A percentile compares a stretch with the other conserved stretches of the same genome.
These are phyloP conservation scores for Suillus brevipes DNA, from an alignment of 768 basidiomycete species.

Conservation along the genomic window DNA sequence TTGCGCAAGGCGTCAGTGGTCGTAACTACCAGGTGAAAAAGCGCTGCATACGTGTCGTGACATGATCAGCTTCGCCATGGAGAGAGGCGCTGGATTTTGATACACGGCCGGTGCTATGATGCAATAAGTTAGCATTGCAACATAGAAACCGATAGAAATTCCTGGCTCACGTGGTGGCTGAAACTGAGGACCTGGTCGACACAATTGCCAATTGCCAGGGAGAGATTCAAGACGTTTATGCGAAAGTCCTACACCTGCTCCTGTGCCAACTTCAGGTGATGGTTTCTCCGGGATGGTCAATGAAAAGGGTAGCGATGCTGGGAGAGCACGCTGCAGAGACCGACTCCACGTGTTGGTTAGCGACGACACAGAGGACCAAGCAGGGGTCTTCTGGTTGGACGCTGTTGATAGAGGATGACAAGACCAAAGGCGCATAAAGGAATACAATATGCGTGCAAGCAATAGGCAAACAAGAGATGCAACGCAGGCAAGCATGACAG, in stretches of 20 bases:
- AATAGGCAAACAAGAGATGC: conserved; percentile 30
- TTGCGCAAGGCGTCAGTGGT: conserved; percentile 6
- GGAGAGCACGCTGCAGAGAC: conserved; percentile 27
- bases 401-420: conserved; percentile 19
- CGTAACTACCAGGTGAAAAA: conserved; percentile 10
- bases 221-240: conserved; percentile 18
- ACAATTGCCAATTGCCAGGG: conserved; percentile 22
- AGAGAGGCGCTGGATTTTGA: conserved; percentile 42
- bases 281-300: conserved; percentile 24
- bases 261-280: conserved; percentile 12
- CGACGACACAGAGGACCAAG: conserved; percentile 3
- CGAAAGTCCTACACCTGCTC: conserved; percentile 9
- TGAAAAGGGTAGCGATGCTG: conserved; percentile 29
- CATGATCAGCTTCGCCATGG: conserved; percentile 56
- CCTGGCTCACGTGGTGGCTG: conserved; percentile 33
- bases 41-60: conserved; percentile 45
- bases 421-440: conserved; percentile 28
- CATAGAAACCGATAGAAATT: neutral
- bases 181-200: conserved; percentile 25
- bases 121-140: conserved; percentile 2
- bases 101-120: conserved; percentile 44
- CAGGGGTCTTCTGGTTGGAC: conserved; percentile 17
- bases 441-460: conserved; percentile 31
- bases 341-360: conserved; percentile 16
- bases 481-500: conserved; percentile 33